Percentiles rank a stretch among this genome's conserved stretches.
These are phyloP conservation scores for Sporothrix sp. DNA, from an alignment of 2,329 filamentous ascomycete genomes.

Conservation along the genomic window DNA sequence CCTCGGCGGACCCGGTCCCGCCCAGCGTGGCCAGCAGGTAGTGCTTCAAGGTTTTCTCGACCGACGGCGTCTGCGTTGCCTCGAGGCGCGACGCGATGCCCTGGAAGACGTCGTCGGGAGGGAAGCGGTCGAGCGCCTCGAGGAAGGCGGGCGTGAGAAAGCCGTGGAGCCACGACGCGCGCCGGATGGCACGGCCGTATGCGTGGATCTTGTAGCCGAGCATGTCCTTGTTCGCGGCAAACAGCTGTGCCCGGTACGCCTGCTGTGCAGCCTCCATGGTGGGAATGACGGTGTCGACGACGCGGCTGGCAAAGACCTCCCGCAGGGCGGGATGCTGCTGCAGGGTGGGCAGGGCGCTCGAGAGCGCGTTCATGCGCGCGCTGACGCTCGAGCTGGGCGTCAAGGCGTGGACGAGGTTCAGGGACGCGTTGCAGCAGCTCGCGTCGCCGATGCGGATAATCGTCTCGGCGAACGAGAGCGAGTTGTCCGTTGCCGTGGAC, in stretches of 20 bases:
- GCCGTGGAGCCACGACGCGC: slow-evolving; percentile 14
- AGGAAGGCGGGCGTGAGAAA: slow-evolving; percentile 13
- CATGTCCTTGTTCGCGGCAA: slow-evolving; percentile 11
- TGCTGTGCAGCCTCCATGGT: slow-evolving; percentile 15
- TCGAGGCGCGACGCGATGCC: slow-evolving; percentile 17
- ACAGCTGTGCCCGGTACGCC: slow-evolving; percentile 13
- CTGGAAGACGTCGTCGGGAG: slow-evolving; percentile 13
- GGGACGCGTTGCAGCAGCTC: slow-evolving; percentile 13
- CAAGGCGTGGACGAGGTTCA: slow-evolving; percentile 10
- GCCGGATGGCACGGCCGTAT: slow-evolving; percentile 14
- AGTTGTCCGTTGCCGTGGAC: slow-evolving; percentile 9
- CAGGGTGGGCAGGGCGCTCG: slow-evolving; percentile 13
- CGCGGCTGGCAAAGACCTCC: slow-evolving; percentile 5
- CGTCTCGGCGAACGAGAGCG: slow-evolving; percentile 14
- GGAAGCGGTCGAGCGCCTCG: slow-evolving; percentile 14
- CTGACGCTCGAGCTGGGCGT: slow-evolving; percentile 7
- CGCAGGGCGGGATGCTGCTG: slow-evolving; percentile 10
- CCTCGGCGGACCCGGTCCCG: slow-evolving; percentile 10
- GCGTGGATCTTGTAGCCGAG: slow-evolving; percentile 17
- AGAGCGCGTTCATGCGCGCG: slow-evolving; percentile 16
- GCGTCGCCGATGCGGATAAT: slow-evolving; percentile 13
- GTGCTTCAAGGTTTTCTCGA: slow-evolving; percentile 4
- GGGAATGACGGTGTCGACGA: slow-evolving; percentile 12
- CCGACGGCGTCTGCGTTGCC: background rate
- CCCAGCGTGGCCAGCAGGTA: slow-evolving; percentile 17